Conservation (phyloP, 192 early-diverging fungal genomes). For the Lobosporangium transversale region DNA sequence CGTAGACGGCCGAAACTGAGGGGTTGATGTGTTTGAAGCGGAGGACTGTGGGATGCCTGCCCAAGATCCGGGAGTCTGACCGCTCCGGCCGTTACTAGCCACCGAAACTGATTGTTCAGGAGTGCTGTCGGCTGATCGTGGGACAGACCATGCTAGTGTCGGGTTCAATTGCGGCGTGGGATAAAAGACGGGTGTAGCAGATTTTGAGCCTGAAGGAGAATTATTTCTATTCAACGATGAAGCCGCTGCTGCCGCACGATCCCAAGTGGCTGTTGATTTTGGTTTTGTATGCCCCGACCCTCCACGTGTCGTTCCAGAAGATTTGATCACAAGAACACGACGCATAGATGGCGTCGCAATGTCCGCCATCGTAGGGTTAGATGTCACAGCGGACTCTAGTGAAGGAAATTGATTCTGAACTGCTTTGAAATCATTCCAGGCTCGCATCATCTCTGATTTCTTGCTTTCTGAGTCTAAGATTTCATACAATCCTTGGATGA, state of each 20-base stretch:
- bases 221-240: conserved; percentile 32
- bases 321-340: conserved; percentile 80
- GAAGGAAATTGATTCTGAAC: conserved; percentile 52
- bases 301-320: conserved; percentile 63
- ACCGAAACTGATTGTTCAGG: not conserved
- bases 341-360: conserved; percentile 56
- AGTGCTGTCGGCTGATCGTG: not conserved
- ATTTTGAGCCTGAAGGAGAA: conserved; percentile 27
- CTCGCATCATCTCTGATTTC: conserved; percentile 67
- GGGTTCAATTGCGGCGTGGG: conserved; percentile 49
- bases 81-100: not conserved
- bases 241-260: conserved; percentile 57
- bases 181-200: conserved; percentile 36
- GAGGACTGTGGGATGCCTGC: conserved; percentile 26
- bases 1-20: conserved; percentile 43
- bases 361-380: conserved; percentile 37
- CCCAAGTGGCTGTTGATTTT: conserved; percentile 58
- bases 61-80: conserved; percentile 15
- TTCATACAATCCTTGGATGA: conserved; percentile 61
- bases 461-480: conserved; percentile 62
- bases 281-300: conserved; percentile 51
- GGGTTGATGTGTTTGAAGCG: conserved; percentile 3
- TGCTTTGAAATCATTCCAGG: conserved; percentile 74
- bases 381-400: conserved; percentile 21
- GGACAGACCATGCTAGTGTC: conserved; percentile 26